Evolutionary conservation across 1,139 yeast species (phyloP).

Genomic region (Hyphopichia khmerensis): DNA sequence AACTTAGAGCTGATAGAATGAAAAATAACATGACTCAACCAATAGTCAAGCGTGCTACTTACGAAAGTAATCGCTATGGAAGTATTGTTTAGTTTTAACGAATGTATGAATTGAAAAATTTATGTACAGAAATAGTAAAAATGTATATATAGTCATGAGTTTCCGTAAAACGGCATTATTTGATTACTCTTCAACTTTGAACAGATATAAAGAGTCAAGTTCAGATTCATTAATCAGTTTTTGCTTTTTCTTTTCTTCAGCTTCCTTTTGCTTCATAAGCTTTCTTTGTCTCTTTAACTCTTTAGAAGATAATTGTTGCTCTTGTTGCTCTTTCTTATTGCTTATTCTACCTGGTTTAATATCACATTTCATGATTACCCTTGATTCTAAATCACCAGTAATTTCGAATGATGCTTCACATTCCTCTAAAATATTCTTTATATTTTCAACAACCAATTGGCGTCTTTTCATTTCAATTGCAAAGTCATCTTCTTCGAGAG

Average conservation of each 20-base stretch:
- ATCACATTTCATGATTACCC: constrained; percentile 17
- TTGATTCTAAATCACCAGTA: constrained; percentile 29
- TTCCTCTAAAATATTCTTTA: constrained; percentile 27
- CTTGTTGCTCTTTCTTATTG: constrained; percentile 9
- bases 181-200: constrained; percentile 38
- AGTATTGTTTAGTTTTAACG: constrained; percentile 17
- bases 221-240: constrained; percentile 27
- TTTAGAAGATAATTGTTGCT: constrained; percentile 11
- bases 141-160: not conserved
- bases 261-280: constrained; percentile 12
- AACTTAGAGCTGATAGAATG: constrained; percentile 27
- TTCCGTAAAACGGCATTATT: not conserved
- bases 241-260: constrained; percentile 12
- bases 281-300: constrained; percentile 18
- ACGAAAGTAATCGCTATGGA: constrained; percentile 22
- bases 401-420: constrained; percentile 27
- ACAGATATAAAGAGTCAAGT: constrained; percentile 41
- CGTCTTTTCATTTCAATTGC: constrained; percentile 32
- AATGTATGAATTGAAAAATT: not conserved
- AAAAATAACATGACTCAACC: constrained; percentile 2
- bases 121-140: constrained; percentile 3
- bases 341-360: constrained; percentile 12
- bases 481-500: constrained; percentile 17
- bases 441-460: constrained; percentile 24
- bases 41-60: constrained; percentile 1